phyloP scores from a whole-genome alignment of 2,329 filamentous ascomycete genomes.

The Dichotomopilus funicola region DNA sequence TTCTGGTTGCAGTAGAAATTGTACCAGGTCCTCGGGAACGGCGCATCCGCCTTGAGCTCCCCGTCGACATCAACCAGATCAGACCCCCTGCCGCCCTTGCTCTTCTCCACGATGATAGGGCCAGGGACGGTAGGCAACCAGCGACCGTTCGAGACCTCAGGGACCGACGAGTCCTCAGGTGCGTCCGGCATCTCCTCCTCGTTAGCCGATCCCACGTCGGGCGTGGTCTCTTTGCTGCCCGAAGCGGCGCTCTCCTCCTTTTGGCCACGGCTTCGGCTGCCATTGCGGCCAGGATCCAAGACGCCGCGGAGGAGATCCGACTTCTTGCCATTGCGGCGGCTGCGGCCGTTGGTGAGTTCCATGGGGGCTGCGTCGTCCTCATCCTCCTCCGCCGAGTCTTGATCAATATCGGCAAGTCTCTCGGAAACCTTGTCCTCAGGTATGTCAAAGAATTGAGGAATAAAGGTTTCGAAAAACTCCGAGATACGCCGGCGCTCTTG shows the following conservation, averaged over 20 bases:
- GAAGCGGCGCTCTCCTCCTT: constrained; percentile 75
- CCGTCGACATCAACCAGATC: constrained; percentile 51
- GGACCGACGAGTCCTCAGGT: constrained; percentile 48
- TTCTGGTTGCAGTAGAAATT: constrained; percentile 89
- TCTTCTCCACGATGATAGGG: constrained; percentile 42
- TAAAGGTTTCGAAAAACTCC: constrained; percentile 70
- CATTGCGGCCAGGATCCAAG: constrained; percentile 68
- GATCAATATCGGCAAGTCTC: constrained; percentile 61
- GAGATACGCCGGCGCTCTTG: constrained; percentile 68
- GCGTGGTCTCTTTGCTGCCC: constrained; percentile 81
- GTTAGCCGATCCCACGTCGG: constrained; percentile 68
- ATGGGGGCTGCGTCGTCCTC: constrained; percentile 65
- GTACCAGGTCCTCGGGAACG: constrained; percentile 73
- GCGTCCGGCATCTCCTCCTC: constrained; percentile 68
- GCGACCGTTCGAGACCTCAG: constrained; percentile 58
- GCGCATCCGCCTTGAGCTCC: constrained; percentile 68
- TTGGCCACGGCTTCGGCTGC: constrained; percentile 61
- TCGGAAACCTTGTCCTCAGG: constrained; percentile 62
- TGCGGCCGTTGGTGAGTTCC: constrained; percentile 62
- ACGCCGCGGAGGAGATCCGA: constrained; percentile 78
- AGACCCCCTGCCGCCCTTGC: constrained; percentile 23
- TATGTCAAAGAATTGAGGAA: constrained; percentile 70
- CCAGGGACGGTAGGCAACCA: constrained; percentile 58
- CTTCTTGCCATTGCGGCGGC: constrained; percentile 68
- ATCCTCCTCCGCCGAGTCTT: constrained; percentile 69